Base-by-base conservation (phyloP, 2,329 filamentous ascomycete species). In the Camillea tinctor region DNA sequence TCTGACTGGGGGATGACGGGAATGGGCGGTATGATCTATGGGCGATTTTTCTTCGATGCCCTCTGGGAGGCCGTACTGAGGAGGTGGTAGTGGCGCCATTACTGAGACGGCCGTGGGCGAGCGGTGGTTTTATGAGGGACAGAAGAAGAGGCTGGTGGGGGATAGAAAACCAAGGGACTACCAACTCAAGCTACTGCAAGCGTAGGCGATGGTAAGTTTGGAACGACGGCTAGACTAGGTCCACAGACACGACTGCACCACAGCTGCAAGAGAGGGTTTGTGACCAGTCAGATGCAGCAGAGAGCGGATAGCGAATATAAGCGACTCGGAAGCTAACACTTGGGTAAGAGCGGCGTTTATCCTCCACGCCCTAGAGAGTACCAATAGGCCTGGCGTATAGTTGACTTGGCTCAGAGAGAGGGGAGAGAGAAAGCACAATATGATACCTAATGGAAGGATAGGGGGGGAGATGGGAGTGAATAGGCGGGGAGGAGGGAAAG, bases 131-230 rank as follows among this genome's bases (percentile, higher is more conserved):
- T 61, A 44, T 44, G 36, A 44, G 36, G n/a, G 36, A 44, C 53
- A 57, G 26, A 54, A 56, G 54, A 58, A 20, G 59, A 19, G 21
- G 52, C 26, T n/a, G 54, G 62, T 61, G 58, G 58, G 55, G 61
- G 40, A 48, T 50, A 60, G 60, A 55, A 15, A 44, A 44, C 36
- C 36, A 15, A 44, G 65, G 58, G 56, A 26, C 8, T 3, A 19
- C 65, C 64, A 67, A 63, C 51, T 59, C 61, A 66, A 57, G 58
- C 65, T 67, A 67, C 60, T 67, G 65, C 63, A 63, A 61, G 36
- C 57, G 60, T 58, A 58, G 62, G 55, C 58, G 60, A 53, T 44
- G 64, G 60, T n/a, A 55, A 64, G 52, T 26, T 62, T 21, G 57
- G 59, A 50, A 54, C 53, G 53, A 61, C 54, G 55, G 54, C 57